Conservation (phyloP, 768 basidiomycete species). For the Kwoniella bestiolae region DNA sequence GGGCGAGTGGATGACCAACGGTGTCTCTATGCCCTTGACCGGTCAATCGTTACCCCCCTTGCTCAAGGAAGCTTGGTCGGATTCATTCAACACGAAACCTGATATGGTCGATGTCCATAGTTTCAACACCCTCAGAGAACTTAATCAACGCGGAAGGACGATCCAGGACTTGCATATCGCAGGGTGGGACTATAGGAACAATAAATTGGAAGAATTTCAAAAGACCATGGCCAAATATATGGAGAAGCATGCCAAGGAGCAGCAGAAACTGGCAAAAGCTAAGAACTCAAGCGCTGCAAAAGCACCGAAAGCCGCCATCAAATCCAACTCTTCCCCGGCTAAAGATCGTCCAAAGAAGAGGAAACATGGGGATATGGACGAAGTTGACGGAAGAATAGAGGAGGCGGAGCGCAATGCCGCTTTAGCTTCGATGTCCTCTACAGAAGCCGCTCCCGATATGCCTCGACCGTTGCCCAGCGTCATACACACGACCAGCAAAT, state of each 20-base stretch:
- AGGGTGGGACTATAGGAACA: constrained; percentile 21
- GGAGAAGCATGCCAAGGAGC: constrained; percentile 6
- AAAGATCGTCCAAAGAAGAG: background rate
- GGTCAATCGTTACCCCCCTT: constrained; percentile 18
- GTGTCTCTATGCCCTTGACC: constrained; percentile 31
- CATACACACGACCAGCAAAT: constrained; percentile 27
- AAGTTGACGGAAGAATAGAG: constrained; percentile 21
- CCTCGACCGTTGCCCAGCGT: constrained; percentile 25
- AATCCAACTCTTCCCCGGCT: background rate
- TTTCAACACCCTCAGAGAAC: constrained; percentile 23
- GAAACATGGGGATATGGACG: constrained; percentile 14
- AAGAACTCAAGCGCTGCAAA: constrained; percentile 22
- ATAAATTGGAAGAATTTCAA: constrained; percentile 7
- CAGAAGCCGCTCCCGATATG: background rate
- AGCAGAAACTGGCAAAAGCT: constrained; percentile 13
- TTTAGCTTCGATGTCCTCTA: background rate
- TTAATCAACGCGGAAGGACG: constrained; percentile 24
- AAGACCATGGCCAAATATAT: constrained; percentile 2
- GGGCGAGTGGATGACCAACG: constrained; percentile 45
- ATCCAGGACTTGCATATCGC: constrained; percentile 19
- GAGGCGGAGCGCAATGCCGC: constrained; percentile 34
- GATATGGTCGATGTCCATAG: constrained; percentile 30
- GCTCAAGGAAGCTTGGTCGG: constrained; percentile 39
- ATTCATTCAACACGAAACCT: constrained; percentile 21
- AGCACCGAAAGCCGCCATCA: constrained; percentile 8